phyloP scores from a whole-genome alignment of 768 basidiomycete species.

The Tricholomella constricta region DNA sequence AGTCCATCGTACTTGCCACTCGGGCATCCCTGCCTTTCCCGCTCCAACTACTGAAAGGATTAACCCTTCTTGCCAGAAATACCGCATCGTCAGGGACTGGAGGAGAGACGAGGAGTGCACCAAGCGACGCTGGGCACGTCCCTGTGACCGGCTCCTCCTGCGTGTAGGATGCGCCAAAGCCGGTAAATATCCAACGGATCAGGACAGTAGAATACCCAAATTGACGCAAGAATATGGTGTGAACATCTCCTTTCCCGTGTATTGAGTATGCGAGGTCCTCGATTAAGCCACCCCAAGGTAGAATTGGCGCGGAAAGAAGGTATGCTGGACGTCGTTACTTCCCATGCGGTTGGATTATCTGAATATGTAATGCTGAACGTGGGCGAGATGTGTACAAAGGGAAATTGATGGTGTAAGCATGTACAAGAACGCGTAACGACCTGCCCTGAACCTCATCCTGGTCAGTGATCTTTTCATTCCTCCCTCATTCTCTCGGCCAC shows the following conservation, averaged over 20 bases:
- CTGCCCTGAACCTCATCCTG: conserved; percentile 26
- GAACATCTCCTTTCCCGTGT: conserved; percentile 28
- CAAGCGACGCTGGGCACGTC: conserved; percentile 30
- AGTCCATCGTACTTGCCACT: not conserved
- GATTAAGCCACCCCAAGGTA: conserved; percentile 26
- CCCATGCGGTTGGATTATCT: conserved; percentile 29
- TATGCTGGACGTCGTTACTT: conserved; percentile 27
- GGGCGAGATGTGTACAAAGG: no score
- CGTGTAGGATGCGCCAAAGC: conserved; percentile 34
- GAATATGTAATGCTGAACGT: conserved; percentile 29
- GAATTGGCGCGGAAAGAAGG: conserved; percentile 5
- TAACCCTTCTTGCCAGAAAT: conserved; percentile 22
- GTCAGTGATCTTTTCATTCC: conserved; percentile 9
- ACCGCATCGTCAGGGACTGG: conserved; percentile 28
- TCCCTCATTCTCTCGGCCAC: conserved; percentile 11
- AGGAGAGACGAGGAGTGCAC: conserved; percentile 32
- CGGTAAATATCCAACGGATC: conserved; percentile 15
- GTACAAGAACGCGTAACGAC: conserved; percentile 25
- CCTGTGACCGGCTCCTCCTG: conserved; percentile 35
- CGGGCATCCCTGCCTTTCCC: conserved; percentile 29
- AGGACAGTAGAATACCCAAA: conserved; percentile 20
- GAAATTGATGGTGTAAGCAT: not conserved
- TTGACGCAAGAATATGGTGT: conserved; percentile 21
- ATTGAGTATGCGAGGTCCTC: conserved; percentile 34
- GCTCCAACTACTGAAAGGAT: conserved; percentile 25